These are phyloP conservation scores for Mortierella sp. DNA, from an alignment of 371 early-diverging fungal genomes.

Conservation along the genomic window DNA sequence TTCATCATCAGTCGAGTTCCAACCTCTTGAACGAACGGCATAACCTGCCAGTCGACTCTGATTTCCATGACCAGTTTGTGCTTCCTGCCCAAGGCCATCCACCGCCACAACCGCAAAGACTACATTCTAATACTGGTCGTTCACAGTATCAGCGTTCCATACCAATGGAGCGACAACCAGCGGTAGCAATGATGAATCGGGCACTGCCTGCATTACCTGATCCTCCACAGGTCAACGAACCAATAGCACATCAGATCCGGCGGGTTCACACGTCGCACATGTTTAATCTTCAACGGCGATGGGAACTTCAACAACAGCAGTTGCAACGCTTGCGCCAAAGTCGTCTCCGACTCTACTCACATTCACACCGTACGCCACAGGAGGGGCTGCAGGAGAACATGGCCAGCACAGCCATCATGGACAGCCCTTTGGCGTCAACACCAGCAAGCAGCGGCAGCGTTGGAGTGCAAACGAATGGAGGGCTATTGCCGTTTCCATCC, in stretches of 20 bases:
- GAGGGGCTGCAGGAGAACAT: neutral
- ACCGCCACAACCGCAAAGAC: slow-evolving; percentile 10
- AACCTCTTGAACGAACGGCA: slow-evolving; percentile 2
- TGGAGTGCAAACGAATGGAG: neutral
- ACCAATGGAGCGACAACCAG: slow-evolving; percentile 14
- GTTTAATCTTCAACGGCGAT: slow-evolving; percentile 23
- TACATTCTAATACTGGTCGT: neutral
- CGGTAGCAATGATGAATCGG: slow-evolving; percentile 26
- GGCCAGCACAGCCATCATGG: slow-evolving; percentile 1
- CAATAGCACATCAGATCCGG: slow-evolving; percentile 37
- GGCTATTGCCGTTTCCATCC: neutral
- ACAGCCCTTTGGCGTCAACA: slow-evolving; percentile 1
- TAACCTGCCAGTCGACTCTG: neutral
- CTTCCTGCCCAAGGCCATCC: neutral
- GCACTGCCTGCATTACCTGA: slow-evolving; percentile 22
- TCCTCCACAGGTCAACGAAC: slow-evolving; percentile 23
- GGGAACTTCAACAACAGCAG: slow-evolving; percentile 19
- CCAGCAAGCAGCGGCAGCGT: neutral
- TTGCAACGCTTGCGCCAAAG: slow-evolving; percentile 15
- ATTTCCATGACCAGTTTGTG: neutral
- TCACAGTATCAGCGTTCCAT: neutral
- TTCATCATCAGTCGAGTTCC: slow-evolving; percentile 1
- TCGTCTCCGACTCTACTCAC: slow-evolving; percentile 10
- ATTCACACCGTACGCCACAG: neutral
- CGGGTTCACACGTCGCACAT: slow-evolving; percentile 22